These are phyloP conservation scores for Ustilago cynodontis DNA, from an alignment of 1,284 basidiomycete species.

Conservation along the genomic window DNA sequence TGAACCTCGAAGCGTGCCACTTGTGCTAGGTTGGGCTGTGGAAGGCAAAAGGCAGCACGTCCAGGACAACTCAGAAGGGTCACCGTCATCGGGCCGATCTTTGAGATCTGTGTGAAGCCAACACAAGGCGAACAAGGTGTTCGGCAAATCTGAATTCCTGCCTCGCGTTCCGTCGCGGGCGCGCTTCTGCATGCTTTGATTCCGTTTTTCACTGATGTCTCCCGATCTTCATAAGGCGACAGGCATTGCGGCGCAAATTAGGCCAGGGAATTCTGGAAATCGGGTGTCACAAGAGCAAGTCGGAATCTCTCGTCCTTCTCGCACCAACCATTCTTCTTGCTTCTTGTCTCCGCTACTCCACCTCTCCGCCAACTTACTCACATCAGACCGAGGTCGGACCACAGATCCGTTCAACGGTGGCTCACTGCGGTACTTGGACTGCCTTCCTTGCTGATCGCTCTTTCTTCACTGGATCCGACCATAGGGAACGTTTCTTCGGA, in stretches of 20 bases:
- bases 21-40: neutral
- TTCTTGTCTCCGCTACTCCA: slow-evolving; percentile 18
- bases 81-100: neutral
- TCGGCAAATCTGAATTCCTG: neutral
- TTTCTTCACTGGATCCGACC: too few species aligned
- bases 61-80: neutral
- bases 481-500: too few species aligned
- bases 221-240: slow-evolving; percentile 1
- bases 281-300: slow-evolving; percentile 12
- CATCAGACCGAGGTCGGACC: neutral
- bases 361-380: slow-evolving; percentile 19
- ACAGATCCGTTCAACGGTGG: too few species aligned
- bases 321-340: slow-evolving; percentile 2
- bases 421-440: too few species aligned
- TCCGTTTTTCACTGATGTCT: slow-evolving; percentile 4
- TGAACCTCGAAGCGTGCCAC: neutral
- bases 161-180: slow-evolving; percentile 11
- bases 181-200: neutral
- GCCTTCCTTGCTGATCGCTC: too few species aligned
- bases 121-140: neutral
- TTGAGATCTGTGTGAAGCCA: neutral
- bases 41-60: neutral
- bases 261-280: slow-evolving; percentile 10
- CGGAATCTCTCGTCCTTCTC: slow-evolving; percentile 19
- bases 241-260: neutral